Conservation (phyloP, 345 rosid genomes). For the Eucalyptus marginata region DNA sequence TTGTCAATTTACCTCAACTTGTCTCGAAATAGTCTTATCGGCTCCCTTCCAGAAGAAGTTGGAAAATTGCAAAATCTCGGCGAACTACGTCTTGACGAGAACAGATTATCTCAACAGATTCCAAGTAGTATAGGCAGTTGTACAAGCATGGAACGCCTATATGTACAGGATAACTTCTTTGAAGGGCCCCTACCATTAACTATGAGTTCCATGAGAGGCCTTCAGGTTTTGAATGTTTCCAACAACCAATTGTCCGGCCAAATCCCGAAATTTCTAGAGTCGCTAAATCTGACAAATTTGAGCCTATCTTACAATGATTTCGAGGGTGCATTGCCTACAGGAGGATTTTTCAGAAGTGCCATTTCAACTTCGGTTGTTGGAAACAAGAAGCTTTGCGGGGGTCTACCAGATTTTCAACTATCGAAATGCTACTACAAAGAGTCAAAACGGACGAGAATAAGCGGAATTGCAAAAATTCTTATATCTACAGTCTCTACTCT, state of each 20-base stretch:
- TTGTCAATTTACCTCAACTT: not conserved
- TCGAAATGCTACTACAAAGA: not conserved
- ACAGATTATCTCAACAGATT: not conserved
- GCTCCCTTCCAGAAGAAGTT: not conserved
- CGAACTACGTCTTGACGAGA: not conserved
- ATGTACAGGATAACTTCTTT: not conserved
- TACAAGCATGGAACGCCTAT: not conserved
- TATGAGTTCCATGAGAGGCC: not conserved
- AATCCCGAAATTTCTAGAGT: not conserved
- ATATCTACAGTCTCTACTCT: not conserved
- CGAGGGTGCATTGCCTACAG: not conserved
- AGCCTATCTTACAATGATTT: not conserved
- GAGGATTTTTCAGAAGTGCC: not conserved
- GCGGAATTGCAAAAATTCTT: fast-evolving
- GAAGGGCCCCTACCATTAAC: not conserved
- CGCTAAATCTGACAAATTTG: not conserved
- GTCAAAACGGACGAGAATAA: not conserved
- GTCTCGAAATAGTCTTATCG: not conserved
- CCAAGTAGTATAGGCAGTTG: not conserved
- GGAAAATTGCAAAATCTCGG: not conserved
- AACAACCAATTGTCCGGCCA: not conserved
- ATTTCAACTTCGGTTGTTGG: not conserved
- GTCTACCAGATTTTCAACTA: not conserved
- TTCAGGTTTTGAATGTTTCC: not conserved
- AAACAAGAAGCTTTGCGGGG: not conserved